A percentile compares a stretch with the other conserved stretches of the same genome.
These are phyloP conservation scores for Teratosphaeria zuluensis DNA, from an alignment of 2,329 filamentous ascomycete genomes.

Conservation along the genomic window DNA sequence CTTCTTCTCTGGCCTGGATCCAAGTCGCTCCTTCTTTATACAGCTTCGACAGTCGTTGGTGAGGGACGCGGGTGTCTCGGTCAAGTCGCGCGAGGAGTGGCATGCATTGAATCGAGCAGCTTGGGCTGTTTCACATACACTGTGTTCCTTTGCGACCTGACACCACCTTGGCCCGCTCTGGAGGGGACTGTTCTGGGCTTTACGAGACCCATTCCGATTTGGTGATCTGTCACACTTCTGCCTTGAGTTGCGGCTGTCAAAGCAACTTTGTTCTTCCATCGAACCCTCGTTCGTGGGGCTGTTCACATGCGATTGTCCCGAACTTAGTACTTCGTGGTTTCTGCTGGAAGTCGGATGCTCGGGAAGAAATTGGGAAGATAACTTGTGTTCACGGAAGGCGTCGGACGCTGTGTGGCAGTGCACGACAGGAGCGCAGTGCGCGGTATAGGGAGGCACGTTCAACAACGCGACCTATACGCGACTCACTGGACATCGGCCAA, in stretches of 20 bases:
- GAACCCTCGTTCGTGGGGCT: no score
- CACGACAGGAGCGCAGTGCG: background rate
- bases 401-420: background rate
- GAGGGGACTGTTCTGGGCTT: background rate
- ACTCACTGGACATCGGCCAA: background rate
- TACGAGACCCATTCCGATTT: background rate
- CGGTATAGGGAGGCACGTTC: background rate
- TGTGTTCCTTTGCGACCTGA: background rate
- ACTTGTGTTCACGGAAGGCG: background rate
- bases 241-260: background rate
- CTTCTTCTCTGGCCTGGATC: background rate
- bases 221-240: background rate
- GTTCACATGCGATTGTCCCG: no score
- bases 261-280: no score
- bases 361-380: background rate
- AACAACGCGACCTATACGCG: background rate
- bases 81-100: background rate
- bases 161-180: background rate
- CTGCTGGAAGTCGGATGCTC: background rate
- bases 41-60: background rate
- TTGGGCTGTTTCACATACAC: background rate
- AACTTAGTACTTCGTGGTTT: background rate
- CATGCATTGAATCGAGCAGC: background rate
- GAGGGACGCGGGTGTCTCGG: background rate
- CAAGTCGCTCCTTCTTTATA: background rate